phyloP scores from a whole-genome alignment of 805 yeast species.

The Lipomyces yamanashiensis region DNA sequence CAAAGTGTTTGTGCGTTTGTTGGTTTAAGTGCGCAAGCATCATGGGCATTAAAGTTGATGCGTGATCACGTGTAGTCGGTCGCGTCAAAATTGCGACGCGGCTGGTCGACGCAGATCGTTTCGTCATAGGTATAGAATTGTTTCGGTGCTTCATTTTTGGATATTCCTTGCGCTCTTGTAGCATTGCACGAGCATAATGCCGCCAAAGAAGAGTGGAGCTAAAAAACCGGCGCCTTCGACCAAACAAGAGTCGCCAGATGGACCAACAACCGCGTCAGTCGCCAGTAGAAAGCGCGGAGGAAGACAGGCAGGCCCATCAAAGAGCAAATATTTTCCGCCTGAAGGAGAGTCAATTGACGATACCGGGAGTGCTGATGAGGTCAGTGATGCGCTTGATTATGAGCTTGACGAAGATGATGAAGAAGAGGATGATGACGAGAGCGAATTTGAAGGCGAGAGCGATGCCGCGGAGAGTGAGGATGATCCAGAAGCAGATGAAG shows the following conservation, averaged over 20 bases:
- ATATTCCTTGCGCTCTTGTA: background rate
- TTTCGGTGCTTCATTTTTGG: background rate
- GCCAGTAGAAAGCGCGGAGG: background rate
- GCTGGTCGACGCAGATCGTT: background rate
- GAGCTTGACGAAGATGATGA: background rate
- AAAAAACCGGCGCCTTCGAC: background rate
- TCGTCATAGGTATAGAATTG: background rate
- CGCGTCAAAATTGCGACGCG: background rate
- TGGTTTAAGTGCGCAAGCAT: background rate
- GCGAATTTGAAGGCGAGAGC: conserved; percentile 9
- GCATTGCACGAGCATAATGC: background rate
- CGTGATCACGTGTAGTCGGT: background rate
- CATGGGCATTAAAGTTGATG: background rate
- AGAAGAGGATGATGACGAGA: conserved; percentile 9
- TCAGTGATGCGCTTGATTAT: conserved; percentile 1
- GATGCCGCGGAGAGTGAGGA: conserved; percentile 9
- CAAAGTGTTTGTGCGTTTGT: background rate
- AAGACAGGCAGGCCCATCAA: background rate
- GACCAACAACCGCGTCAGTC: background rate
- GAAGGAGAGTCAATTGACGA: conserved; percentile 7
- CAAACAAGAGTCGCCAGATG: background rate
- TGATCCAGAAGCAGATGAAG: conserved; percentile 7
- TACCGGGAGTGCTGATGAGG: conserved; percentile 8
- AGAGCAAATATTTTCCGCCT: background rate
- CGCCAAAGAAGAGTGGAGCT: background rate